A percentile compares a stretch with the other conserved stretches of the same genome.
phyloP scores from a whole-genome alignment of 2,329 filamentous ascomycete species.

The Xylariaceae sp. region DNA sequence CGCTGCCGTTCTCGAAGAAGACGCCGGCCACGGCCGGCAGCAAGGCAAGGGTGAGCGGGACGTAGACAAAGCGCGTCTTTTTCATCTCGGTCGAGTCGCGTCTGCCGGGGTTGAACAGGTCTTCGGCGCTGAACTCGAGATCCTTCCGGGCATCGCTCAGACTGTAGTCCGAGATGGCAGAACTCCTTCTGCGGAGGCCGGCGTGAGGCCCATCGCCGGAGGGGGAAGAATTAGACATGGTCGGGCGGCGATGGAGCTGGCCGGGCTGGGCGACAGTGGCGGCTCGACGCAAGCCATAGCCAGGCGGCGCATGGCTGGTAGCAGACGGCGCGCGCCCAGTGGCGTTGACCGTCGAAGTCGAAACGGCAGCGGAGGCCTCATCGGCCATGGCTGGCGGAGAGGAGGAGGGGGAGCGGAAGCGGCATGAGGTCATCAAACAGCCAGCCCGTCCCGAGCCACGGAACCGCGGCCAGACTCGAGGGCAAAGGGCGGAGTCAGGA shows the following conservation, averaged over 20 bases:
- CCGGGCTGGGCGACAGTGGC: constrained; percentile 31
- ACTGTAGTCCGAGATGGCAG: constrained; percentile 70
- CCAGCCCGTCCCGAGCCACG: no score
- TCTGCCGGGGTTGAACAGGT: constrained; percentile 52
- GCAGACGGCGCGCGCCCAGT: constrained; percentile 9
- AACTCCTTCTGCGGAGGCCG: constrained; percentile 56
- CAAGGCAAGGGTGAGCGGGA: constrained; percentile 77
- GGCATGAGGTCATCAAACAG: constrained; percentile 14
- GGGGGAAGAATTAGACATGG: constrained; percentile 10
- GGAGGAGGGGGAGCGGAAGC: constrained; percentile 2
- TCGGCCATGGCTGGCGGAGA: constrained; percentile 20
- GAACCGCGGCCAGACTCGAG: no score
- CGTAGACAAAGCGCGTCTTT: constrained; percentile 65
- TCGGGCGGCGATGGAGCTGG: constrained; percentile 17
- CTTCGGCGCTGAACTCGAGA: constrained; percentile 59
- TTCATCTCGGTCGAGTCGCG: constrained; percentile 37
- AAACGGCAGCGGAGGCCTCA: constrained; percentile 16
- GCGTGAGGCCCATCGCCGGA: constrained; percentile 14
- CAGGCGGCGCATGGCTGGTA: constrained; percentile 16
- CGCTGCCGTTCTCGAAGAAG: constrained; percentile 76
- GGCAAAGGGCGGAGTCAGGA: no score
- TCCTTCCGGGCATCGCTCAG: constrained; percentile 58
- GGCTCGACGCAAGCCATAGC: constrained; percentile 34
- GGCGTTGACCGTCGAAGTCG: constrained; percentile 15
- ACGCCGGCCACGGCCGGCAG: constrained; percentile 80